Base-by-base conservation (phyloP, 768 basidiomycete genomes). In the Psilocybe cyanescens region DNA sequence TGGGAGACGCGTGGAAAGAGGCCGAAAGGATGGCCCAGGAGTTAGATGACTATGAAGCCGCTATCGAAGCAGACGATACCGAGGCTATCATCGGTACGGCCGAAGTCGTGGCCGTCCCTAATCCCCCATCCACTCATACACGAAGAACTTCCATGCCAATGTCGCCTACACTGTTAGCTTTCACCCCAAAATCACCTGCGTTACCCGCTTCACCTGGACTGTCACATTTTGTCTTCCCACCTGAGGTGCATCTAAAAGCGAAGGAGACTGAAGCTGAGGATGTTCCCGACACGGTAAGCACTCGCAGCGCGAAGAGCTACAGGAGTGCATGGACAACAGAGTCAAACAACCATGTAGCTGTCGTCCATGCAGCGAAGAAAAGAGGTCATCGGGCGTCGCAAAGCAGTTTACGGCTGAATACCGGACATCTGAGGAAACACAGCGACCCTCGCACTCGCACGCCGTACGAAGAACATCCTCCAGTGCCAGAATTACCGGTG, bases 1-100 rank as follows among this genome's bases (percentile, higher is more conserved):
- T 93, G 24, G 86, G 89, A 51, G 92, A 94, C 56, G 92, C 91
- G 0, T 94, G 92, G 92, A 81, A 81, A 50, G 86, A 88, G 60
- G 92, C 91, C 2, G 88, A 91, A 66, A 84, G 83, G 45, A 77
- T 92, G 65, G 92, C 91, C 1, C 72, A 77, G 55, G 89, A 92
- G 70, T 81, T 92, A 67, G 91, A 94, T 70, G 85, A 85, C 46
- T 71, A 86, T 54, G 85, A 88, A 56, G 72, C 70, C 28, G 75
- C 67, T 11, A 68, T 71, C 28, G 73, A 69, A 51, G 74, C 74
- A 55, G 73, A 74, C 35, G 73, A 77, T 33, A 73, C 67, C 14
- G 76, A 71, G 54, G 78, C 78, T 11, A 70, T 83, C 48, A 83
- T 86, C 48, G 78, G 78, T 60, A 80, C 70, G 5, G 84, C 82